Base-by-base conservation (phyloP, 2,329 filamentous ascomycete species). In the Cladosporium sp. region DNA sequence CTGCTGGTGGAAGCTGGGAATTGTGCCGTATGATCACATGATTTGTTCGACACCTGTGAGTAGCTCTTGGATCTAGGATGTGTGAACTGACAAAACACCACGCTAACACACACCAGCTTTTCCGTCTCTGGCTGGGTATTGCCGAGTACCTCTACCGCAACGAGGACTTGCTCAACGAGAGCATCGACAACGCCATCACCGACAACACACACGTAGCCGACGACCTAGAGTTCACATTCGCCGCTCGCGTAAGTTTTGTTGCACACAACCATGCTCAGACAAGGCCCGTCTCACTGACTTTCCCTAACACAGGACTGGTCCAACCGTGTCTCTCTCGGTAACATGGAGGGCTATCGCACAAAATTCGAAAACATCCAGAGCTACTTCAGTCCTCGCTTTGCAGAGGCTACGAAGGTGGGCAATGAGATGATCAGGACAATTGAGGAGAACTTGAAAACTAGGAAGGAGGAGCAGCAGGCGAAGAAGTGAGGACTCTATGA, bases 1-100 rank as follows among this genome's bases (percentile, higher is more conserved):
- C 81, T 98, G 94, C 80, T 99, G 95, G 95, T 95, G 92, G 76
- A 92, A 92, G 71, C 85, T 98, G 55, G 91, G 89, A 38, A 99
- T 97, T 73, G 91, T 96, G 58, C 95, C 95, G 0, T 99, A 99
- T 78, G 94, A 99, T 79, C 96, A 99, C 82, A 99, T 99, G 93
- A 96, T 99, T 72, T 99, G 95, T 82, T 97, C 93, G 64, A 99
- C 95, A 47, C 95, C 95, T 59, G 87, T 89, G 75, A 77, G 85
- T 81, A 2, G 30, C 21, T 1, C 3, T 38, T 18, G 12, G 3
- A 41, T 12, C 3, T n/a, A 21, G 8, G 21, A 47, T 4, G 30
- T 34, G 18, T 34, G n/a, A 3, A 32, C 28, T 34, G 54, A 21
- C 4, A 21, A 18, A 21, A 11, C 8, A 21, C 2, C 10, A 7